phyloP scores from a whole-genome alignment of 1,139 yeast genomes.

The Debaryomyces nepalensis region DNA sequence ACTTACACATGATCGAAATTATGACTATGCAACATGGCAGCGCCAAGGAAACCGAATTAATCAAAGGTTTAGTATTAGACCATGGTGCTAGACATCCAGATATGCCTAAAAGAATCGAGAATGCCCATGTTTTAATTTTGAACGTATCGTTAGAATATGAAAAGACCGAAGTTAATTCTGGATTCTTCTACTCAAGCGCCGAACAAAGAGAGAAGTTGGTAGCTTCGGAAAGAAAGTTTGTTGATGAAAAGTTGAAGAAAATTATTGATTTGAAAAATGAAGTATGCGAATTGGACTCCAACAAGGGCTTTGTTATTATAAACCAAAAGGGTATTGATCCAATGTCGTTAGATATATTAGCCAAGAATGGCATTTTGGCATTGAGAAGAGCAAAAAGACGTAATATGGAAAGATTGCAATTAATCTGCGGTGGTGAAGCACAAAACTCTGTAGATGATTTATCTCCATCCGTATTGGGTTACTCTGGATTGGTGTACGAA shows the following conservation, averaged over 20 bases:
- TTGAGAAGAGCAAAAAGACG: slow-evolving; percentile 98
- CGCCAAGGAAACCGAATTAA: slow-evolving; percentile 79
- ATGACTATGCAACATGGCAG: slow-evolving; percentile 97
- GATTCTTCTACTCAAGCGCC: slow-evolving; percentile 92
- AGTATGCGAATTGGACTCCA: slow-evolving; percentile 78
- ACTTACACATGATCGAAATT: slow-evolving; percentile 96
- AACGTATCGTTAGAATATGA: slow-evolving; percentile 97
- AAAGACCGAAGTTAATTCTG: slow-evolving; percentile 96
- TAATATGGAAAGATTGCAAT: slow-evolving; percentile 97
- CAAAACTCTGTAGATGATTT: slow-evolving; percentile 97
- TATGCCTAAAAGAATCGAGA: slow-evolving; percentile 88
- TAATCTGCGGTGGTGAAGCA: slow-evolving; percentile 97
- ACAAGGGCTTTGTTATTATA: slow-evolving; percentile 87
- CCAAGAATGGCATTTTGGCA: slow-evolving; percentile 91
- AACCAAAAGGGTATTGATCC: slow-evolving; percentile 99
- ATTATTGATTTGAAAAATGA: slow-evolving; percentile 91
- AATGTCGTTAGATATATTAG: slow-evolving; percentile 92
- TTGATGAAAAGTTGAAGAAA: slow-evolving; percentile 89
- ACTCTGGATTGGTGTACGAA: slow-evolving; percentile 89
- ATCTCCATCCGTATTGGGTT: slow-evolving; percentile 82
- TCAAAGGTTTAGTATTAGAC: slow-evolving; percentile 91
- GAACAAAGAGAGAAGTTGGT: slow-evolving; percentile 97
- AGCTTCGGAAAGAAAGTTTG: slow-evolving; percentile 91
- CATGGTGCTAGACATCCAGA: slow-evolving; percentile 99
- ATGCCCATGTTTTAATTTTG: slow-evolving; percentile 83